Evolutionary conservation across 345 rosid species (phyloP), one percentile per base, ranked within the genome.

Genomic region (Lenwebbia sp.): DNA sequence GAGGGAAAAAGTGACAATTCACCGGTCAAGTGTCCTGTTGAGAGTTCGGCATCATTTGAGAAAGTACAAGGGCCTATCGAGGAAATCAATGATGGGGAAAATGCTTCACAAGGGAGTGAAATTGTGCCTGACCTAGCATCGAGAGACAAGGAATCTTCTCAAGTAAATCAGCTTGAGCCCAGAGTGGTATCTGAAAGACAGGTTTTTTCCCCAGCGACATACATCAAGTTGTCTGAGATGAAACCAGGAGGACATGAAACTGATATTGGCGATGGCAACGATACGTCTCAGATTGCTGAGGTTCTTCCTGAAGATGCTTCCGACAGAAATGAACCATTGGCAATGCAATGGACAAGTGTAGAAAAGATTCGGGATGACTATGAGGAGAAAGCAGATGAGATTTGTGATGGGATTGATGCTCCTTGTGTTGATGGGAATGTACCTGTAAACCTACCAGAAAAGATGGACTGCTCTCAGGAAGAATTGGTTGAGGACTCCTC

Each of bases 41-140:
- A 58, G 28, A 57, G 53, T 52, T 86, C 81, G 21, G 28, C n/a
- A 25, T 70, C 78, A 19, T 70, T 70, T 37, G 47, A 70, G 81
- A 70, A 37, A 9, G 81, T 37, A 37, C 81, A 49, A 62, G 82
- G 9, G 23, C 28, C 37, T 62, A 33, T 54, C 23, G 12, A 50
- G 74, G 83, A 85, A 65, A 58, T 50, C 37, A 85, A 49, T 70
- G 85, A 82, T n/a, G 13, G 83, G 84, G 50, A 65, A 7, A 83
- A 86, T 83, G 60, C 50, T 33, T 75, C 86, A 78, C 81, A 58
- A 82, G 88, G 40, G 51, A 88, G 88, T 88, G 92, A 22, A 44
- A 17, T 30, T 58, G 83, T 84, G 54, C 49, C 86, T 56, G 87
- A 84, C 86, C 78, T 82, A 78, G 28, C 53, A 26, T 83, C 82